A percentile compares a stretch with the other conserved stretches of the same genome.
Evolutionary conservation across 768 basidiomycete genomes (phyloP).

Genomic region (Pulveroboletus frians): DNA sequence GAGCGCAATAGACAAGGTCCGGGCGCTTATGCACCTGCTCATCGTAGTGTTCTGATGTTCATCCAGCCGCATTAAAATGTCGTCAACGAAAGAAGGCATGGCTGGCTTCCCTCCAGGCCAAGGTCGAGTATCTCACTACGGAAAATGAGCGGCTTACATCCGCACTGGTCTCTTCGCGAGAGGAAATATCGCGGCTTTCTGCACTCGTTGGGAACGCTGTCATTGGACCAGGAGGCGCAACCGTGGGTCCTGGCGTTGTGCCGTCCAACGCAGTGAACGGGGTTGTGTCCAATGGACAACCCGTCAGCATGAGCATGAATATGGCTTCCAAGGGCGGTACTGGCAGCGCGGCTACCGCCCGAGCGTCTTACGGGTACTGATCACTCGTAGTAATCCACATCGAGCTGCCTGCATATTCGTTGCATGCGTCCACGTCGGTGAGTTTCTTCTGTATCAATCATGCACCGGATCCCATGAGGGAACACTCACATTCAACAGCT

Average conservation of each 20-base stretch:
- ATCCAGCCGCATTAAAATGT: slow-evolving; percentile 91
- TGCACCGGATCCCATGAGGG: slow-evolving; percentile 1
- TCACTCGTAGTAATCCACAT: not conserved
- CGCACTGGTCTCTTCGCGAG: slow-evolving; percentile 81
- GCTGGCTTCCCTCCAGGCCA: slow-evolving; percentile 87
- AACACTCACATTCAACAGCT: slow-evolving; percentile 8
- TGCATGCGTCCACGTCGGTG: slow-evolving; percentile 13
- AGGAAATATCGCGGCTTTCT: slow-evolving; percentile 84
- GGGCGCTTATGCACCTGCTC: not conserved
- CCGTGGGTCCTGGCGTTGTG: slow-evolving; percentile 28
- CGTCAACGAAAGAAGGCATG: slow-evolving; percentile 99
- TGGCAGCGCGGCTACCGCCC: slow-evolving; percentile 27
- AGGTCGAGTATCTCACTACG: slow-evolving; percentile 85
- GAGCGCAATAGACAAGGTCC: slow-evolving; percentile 96
- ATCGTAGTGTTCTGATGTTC: slow-evolving; percentile 3
- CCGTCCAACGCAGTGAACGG: slow-evolving; percentile 25
- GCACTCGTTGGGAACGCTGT: slow-evolving; percentile 65
- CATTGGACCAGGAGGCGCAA: slow-evolving; percentile 38
- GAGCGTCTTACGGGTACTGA: slow-evolving; percentile 40
- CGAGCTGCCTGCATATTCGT: slow-evolving; percentile 4
- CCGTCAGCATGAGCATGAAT: slow-evolving; percentile 41
- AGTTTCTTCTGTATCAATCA: not conserved
- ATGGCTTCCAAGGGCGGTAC: slow-evolving; percentile 36
- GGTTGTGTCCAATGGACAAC: slow-evolving; percentile 29
- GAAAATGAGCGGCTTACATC: slow-evolving; percentile 93